A percentile compares a stretch with the other conserved stretches of the same genome.
Conservation (phyloP, 1,139 yeast genomes). For the Arxiozyma slooffiae region DNA sequence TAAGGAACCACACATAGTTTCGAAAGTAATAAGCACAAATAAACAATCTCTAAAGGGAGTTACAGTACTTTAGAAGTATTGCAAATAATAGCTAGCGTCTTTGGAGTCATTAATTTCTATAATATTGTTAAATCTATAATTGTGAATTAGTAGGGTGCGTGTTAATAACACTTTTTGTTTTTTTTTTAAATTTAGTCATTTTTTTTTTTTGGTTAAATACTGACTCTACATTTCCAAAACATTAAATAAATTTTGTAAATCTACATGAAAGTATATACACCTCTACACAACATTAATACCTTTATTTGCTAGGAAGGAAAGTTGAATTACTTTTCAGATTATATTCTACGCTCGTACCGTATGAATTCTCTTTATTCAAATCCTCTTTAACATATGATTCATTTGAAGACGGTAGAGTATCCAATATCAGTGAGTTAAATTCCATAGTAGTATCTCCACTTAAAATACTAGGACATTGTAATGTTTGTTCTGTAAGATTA, state of each 20-base stretch:
- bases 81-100: background rate
- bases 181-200: too few relatives aligned
- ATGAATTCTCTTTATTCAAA: background rate
- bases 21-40: too few relatives aligned
- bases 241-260: too few relatives aligned
- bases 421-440: background rate
- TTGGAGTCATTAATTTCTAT: background rate
- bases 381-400: slow-evolving; percentile 9
- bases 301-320: background rate
- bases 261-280: background rate
- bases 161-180: too few relatives aligned
- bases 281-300: background rate
- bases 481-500: slow-evolving; percentile 25
- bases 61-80: too few relatives aligned
- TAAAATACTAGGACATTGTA: slow-evolving; percentile 26
- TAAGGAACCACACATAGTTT: too few relatives aligned
- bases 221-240: background rate
- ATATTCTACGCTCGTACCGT: slow-evolving; percentile 14
- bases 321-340: slow-evolving; percentile 17
- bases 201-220: too few relatives aligned
- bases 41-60: too few relatives aligned
- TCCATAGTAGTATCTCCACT: slow-evolving; percentile 14
- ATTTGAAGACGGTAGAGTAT: background rate
- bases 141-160: too few relatives aligned
- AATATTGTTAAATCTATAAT: too few relatives aligned